phyloP scores from a whole-genome alignment of 768 basidiomycete species.

The Multifurca ochricompacta region DNA sequence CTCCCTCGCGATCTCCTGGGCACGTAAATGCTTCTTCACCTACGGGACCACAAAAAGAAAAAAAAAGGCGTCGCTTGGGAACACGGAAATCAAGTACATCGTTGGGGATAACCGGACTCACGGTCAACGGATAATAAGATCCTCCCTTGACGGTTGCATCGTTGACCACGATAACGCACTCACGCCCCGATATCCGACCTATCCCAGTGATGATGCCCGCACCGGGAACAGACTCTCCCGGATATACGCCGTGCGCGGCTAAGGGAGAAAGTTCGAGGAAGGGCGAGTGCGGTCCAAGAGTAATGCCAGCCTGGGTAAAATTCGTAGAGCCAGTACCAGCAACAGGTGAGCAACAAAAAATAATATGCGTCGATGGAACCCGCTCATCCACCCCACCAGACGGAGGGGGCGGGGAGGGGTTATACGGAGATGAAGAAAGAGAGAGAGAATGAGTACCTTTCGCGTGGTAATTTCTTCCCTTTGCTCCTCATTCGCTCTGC shows the following conservation, averaged over 20 bases:
- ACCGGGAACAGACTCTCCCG: conserved; percentile 65
- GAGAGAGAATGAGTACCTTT: conserved; percentile 46
- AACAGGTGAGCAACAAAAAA: too few relatives aligned
- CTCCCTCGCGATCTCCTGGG: conserved; percentile 91
- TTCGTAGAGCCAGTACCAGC: too few relatives aligned
- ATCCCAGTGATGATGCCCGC: conserved; percentile 86
- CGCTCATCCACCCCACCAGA: too few relatives aligned
- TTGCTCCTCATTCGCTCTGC: conserved; percentile 64
- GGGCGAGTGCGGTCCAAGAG: conserved; percentile 79
- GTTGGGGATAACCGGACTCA: conserved; percentile 25
- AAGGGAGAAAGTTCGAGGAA: conserved; percentile 84
- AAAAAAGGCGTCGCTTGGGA: not conserved
- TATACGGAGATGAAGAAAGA: too few relatives aligned
- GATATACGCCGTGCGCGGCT: conserved; percentile 84
- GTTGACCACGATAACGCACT: conserved; percentile 89
- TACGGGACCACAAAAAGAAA: conserved; percentile 22
- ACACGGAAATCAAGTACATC: not conserved
- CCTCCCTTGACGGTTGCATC: conserved; percentile 93
- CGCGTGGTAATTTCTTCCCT: conserved; percentile 78
- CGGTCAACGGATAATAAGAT: conserved; percentile 84
- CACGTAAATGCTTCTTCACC: conserved; percentile 94
- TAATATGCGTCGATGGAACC: not conserved
- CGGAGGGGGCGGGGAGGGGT: too few relatives aligned
- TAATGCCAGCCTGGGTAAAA: conserved; percentile 28
- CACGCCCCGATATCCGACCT: conserved; percentile 62